Base-by-base conservation (phyloP, 768 basidiomycete genomes). In the Boletus sp. region DNA sequence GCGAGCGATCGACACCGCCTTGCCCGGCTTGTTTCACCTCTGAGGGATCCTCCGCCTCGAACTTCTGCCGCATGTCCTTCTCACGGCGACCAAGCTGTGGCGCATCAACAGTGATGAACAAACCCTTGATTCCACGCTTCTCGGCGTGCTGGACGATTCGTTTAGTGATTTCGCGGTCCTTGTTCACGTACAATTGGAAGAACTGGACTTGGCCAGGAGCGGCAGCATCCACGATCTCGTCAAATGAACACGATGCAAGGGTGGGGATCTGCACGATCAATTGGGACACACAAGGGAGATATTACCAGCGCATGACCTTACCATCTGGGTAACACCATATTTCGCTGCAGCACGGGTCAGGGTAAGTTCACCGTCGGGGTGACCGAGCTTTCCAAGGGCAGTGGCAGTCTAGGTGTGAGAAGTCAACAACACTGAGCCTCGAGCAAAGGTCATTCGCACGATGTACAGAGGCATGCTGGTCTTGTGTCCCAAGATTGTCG, bases 61-160 rank as follows among this genome's bases (percentile, higher is more conserved):
- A 98, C 67, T 93, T 96, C 84, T 89, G 89, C 25, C 96, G 80
- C 94, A 98, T 98, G 66, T 98, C 96, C 55, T 95, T 94, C 70
- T 96, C 94, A 55, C 95, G 81, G 13, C 94, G 83, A 41, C 96
- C 96, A 10, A 98, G 84, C 61, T 97, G 94, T 7, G 96, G 96
- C 0, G 96, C 96, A 73, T 98, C 96, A 27, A 98, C 96, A 0
- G 96, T 98, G 68, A 98, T 97, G 72, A 98, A 98, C 13, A 98
- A 75, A 4, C 81, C 96, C 69, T 93, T 95, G 66, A 99, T 82
- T 2, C 96, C 96, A 27, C 93, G 83, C 58, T 79, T 75, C 71
- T 95, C 93, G 1, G 97, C 97, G 59, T 96, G 91, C 62, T 90
- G 83, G 0, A 98, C 90, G 48, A 93, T 83, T 54, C 85, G 83